Conservation (phyloP, 2,329 filamentous ascomycete genomes). For the Rutstroemia sp. region DNA sequence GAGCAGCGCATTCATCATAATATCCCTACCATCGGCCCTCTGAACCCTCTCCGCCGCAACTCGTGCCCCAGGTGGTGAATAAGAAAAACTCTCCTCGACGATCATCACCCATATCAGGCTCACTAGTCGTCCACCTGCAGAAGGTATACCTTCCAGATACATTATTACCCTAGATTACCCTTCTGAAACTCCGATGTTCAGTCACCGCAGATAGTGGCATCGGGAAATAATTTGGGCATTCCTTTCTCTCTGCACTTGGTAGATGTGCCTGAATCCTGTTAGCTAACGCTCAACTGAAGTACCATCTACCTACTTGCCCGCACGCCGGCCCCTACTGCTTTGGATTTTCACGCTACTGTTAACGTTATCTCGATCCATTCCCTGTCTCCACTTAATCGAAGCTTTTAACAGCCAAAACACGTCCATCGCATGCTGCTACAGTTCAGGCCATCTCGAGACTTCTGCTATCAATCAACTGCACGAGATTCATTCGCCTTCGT, state of each 20-base stretch:
- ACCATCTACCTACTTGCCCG: not conserved
- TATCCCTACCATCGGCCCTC: too few relatives aligned
- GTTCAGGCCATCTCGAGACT: not conserved
- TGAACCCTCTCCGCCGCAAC: too few relatives aligned
- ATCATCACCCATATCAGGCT: not conserved
- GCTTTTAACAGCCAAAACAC: not conserved
- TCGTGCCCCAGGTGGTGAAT: too few relatives aligned
- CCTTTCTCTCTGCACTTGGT: not conserved
- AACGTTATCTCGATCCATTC: too few relatives aligned
- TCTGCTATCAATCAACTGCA: not conserved
- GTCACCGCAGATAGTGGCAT: not conserved
- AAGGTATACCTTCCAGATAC: not conserved
- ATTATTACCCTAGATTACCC: not conserved
- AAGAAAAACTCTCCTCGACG: not conserved
- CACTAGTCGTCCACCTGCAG: not conserved
- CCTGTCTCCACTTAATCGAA: too few relatives aligned
- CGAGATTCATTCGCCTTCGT: not conserved
- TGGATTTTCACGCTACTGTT: too few relatives aligned
- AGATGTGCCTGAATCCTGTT: not conserved
- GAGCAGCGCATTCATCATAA: too few relatives aligned
- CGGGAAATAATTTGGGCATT: not conserved
- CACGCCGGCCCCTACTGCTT: too few relatives aligned
- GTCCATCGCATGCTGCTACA: not conserved
- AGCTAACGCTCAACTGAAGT: constrained; percentile 5
- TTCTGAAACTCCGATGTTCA: not conserved